These are phyloP conservation scores for Balakata baccata DNA, from an alignment of 345 rosid species.

Conservation along the genomic window DNA sequence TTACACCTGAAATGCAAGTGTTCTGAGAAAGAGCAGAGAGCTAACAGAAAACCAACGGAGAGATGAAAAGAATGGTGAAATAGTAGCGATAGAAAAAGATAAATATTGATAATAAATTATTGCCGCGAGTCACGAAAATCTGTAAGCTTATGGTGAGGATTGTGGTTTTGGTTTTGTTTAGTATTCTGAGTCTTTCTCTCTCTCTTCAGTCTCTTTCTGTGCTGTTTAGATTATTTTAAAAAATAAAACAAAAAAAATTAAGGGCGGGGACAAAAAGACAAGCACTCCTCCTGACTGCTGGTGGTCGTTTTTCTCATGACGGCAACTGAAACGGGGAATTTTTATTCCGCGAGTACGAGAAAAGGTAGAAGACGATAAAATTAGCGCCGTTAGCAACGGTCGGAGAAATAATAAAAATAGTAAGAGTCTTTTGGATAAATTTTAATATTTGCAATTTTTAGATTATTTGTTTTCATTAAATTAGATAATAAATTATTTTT, in stretches of 20 bases:
- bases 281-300: neutral
- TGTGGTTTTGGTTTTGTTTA: neutral
- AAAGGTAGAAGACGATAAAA: neutral
- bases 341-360: too few relatives aligned
- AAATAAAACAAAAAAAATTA: too few relatives aligned
- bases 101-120: neutral
- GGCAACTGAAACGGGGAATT: neutral
- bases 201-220: neutral
- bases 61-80: neutral
- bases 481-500: too few relatives aligned
- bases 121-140: slow-evolving; percentile 13
- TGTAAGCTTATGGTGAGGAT: neutral
- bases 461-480: too few relatives aligned
- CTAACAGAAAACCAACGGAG: neutral
- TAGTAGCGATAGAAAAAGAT: neutral
- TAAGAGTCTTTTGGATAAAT: too few relatives aligned
- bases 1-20: neutral
- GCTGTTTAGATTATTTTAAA: neutral
- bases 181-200: neutral
- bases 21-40: neutral
- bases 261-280: neutral
- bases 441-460: too few relatives aligned
- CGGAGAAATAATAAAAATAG: neutral
- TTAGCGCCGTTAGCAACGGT: slow-evolving; percentile 17
- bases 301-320: slow-evolving; percentile 5